Percentiles rank a stretch among this genome's conserved stretches.
These are phyloP conservation scores for Fraxinus ornus DNA, from an alignment of 305 asterid species.

Conservation along the genomic window DNA sequence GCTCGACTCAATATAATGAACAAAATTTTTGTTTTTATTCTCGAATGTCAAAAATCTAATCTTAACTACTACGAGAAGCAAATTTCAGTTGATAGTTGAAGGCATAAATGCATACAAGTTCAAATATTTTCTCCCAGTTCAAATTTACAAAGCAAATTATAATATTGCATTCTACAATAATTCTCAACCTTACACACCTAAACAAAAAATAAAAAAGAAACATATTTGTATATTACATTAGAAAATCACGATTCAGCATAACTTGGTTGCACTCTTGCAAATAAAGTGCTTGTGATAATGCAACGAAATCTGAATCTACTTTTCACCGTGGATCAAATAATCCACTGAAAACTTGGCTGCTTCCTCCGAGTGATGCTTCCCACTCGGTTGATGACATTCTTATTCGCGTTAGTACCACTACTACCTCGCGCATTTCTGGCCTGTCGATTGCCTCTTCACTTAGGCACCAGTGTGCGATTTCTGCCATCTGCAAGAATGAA, in stretches of 20 bases:
- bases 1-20: not conserved
- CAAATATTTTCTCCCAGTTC: slow-evolving; percentile 17
- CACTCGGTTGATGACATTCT: slow-evolving; percentile 71
- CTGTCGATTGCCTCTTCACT: slow-evolving; percentile 68
- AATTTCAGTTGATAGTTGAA: not conserved
- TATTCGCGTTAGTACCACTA: slow-evolving; percentile 55
- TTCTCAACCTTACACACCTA: slow-evolving; percentile 9
- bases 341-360: slow-evolving; percentile 74
- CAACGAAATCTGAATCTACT: not conserved
- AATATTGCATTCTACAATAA: not conserved
- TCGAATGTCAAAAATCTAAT: not conserved
- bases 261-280: not conserved
- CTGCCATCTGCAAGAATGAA: slow-evolving; percentile 55
- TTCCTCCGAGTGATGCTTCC: slow-evolving; percentile 88
- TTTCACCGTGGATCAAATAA: slow-evolving; percentile 60
- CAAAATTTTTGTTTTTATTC: not conserved
- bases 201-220: not conserved
- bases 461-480: slow-evolving; percentile 69
- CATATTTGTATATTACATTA: slow-evolving; percentile 10
- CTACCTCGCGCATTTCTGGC: slow-evolving; percentile 77
- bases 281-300: not conserved
- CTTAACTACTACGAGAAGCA: not conserved
- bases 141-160: slow-evolving; percentile 1
- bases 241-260: not conserved
- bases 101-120: not conserved